These are phyloP conservation scores for Brassica nigra DNA, from an alignment of 345 rosid genomes.

Conservation along the genomic window DNA sequence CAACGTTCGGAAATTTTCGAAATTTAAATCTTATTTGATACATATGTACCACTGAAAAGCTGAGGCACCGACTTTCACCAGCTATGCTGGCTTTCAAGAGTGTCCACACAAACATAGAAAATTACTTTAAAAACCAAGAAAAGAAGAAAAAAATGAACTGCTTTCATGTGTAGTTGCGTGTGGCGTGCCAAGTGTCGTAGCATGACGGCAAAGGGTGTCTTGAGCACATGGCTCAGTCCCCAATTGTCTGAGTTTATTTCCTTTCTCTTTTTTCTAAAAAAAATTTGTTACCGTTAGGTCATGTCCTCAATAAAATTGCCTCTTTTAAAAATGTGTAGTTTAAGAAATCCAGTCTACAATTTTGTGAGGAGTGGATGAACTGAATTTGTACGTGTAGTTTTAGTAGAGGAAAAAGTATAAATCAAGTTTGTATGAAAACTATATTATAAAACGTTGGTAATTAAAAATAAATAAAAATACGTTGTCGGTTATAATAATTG, in stretches of 20 bases:
- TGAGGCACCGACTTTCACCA: constrained; percentile 40
- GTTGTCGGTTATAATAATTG: neutral
- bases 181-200: constrained; percentile 38
- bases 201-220: constrained; percentile 45
- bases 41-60: constrained; percentile 24
- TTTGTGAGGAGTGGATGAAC: constrained; percentile 8
- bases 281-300: constrained; percentile 34
- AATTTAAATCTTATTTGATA: neutral
- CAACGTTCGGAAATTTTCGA: constrained; percentile 27
- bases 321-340: neutral
- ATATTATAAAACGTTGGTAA: neutral
- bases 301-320: neutral
- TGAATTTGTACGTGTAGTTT: constrained; percentile 23
- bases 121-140: neutral
- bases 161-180: constrained; percentile 24
- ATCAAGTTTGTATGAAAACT: neutral
- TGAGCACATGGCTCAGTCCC: constrained; percentile 37
- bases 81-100: constrained; percentile 24
- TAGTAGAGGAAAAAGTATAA: neutral
- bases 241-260: neutral
- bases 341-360: neutral
- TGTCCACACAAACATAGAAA: constrained; percentile 31
- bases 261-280: neutral
- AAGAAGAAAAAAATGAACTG: constrained; percentile 5
- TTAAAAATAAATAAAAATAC: neutral